Conservation (phyloP, 192 early-diverging fungal species). For the Entrophospora sp. region DNA sequence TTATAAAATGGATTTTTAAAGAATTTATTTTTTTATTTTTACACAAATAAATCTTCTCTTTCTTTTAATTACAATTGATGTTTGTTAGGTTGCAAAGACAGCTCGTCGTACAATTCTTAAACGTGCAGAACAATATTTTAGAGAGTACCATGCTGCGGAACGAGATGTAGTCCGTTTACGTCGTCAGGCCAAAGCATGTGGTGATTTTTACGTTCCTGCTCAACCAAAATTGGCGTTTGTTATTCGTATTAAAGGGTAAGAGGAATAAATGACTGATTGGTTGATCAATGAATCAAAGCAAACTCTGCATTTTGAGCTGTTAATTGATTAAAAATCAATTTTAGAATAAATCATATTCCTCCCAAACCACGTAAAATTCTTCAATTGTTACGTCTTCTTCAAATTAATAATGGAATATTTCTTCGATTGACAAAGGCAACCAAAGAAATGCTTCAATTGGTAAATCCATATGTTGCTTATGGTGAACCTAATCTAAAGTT, state of each 20-base stretch:
- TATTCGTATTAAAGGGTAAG: slow-evolving; percentile 85
- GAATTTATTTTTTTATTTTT: slow-evolving; percentile 2
- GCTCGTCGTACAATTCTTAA: slow-evolving; percentile 98
- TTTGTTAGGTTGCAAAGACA: slow-evolving; percentile 31
- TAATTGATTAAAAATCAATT: background rate
- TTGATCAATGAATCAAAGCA: too few relatives aligned
- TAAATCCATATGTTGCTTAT: slow-evolving; percentile 90
- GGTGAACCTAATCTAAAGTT: slow-evolving; percentile 96
- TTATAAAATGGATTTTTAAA: background rate
- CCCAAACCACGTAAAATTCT: slow-evolving; percentile 99
- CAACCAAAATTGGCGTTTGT: slow-evolving; percentile 98
- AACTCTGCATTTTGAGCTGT: background rate
- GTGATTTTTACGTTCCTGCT: slow-evolving; percentile 90
- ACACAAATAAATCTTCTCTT: background rate
- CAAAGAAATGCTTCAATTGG: slow-evolving; percentile 93
- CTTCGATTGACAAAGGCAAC: slow-evolving; percentile 94
- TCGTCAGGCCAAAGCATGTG: slow-evolving; percentile 85
- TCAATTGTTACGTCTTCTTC: slow-evolving; percentile 95
- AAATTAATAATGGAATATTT: slow-evolving; percentile 99
- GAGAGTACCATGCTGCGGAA: slow-evolving; percentile 91
- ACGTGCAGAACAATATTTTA: slow-evolving; percentile 97
- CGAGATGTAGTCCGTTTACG: slow-evolving; percentile 81
- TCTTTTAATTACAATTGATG: slow-evolving; percentile 8
- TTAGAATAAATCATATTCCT: slow-evolving; percentile 95
- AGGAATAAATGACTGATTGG: too few relatives aligned